These are phyloP conservation scores for Coniochaeta prunicola DNA, from an alignment of 2,329 filamentous ascomycete species.

Conservation along the genomic window DNA sequence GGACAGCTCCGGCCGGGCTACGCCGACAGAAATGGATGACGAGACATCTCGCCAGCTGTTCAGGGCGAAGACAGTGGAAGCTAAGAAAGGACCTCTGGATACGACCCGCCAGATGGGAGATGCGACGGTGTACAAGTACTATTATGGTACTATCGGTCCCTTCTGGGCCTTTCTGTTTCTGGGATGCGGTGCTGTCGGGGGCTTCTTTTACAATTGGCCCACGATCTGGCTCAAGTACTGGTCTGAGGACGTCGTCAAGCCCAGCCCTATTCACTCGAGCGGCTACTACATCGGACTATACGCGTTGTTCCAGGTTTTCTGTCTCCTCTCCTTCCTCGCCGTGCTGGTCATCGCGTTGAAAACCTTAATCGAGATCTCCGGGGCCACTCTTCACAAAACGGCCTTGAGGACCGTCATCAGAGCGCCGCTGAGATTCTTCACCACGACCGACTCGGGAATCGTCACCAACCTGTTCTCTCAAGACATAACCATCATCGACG, in stretches of 20 bases:
- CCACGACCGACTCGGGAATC: conserved; percentile 25
- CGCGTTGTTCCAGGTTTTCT: conserved; percentile 14
- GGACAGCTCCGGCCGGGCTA: conserved; percentile 3
- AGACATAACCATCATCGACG: conserved; percentile 32
- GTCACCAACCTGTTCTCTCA: conserved; percentile 33
- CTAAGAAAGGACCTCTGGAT: not conserved
- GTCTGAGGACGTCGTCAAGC: conserved; percentile 12
- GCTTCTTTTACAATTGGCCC: conserved; percentile 16
- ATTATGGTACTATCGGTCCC: conserved; percentile 13
- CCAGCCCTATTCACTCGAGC: conserved; percentile 10
- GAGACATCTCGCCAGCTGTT: not conserved
- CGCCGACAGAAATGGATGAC: not conserved
- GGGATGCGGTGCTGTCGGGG: conserved; percentile 8
- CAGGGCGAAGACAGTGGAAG: not conserved
- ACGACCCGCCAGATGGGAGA: conserved; percentile 12
- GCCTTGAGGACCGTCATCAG: conserved; percentile 23
- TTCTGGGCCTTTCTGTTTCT: conserved; percentile 7
- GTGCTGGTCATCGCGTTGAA: conserved; percentile 12
- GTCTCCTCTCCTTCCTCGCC: conserved; percentile 12
- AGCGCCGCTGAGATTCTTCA: conserved; percentile 25
- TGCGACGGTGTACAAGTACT: conserved; percentile 15
- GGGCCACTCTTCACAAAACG: conserved; percentile 18
- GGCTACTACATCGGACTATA: conserved; percentile 23
- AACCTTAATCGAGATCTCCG: conserved; percentile 14
- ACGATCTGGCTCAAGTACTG: conserved; percentile 23